These are phyloP conservation scores for Penicillium antarcticum DNA, from an alignment of 495 filamentous ascomycete genomes.

Conservation along the genomic window DNA sequence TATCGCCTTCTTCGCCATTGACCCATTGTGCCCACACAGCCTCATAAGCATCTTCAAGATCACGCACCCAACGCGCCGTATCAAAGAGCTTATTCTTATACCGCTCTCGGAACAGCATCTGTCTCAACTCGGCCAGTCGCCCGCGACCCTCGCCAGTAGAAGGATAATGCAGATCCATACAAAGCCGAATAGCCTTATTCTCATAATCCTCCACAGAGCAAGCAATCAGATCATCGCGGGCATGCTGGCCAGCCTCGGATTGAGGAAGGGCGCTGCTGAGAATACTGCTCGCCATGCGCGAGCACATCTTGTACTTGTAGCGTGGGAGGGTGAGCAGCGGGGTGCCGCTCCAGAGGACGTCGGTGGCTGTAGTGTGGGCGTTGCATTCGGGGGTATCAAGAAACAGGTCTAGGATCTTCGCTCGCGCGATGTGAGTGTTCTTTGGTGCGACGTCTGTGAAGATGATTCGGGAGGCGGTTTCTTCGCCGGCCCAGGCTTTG, in stretches of 20 bases:
- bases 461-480: slow-evolving; percentile 85
- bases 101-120: slow-evolving; percentile 74
- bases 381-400: slow-evolving; percentile 98
- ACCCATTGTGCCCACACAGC: slow-evolving; percentile 89
- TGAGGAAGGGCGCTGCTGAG: slow-evolving; percentile 83
- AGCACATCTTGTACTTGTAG: slow-evolving; percentile 98
- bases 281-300: slow-evolving; percentile 94
- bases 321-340: slow-evolving; percentile 92
- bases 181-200: slow-evolving; percentile 70
- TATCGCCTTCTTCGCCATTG: slow-evolving; percentile 82
- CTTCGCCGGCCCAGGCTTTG: slow-evolving; percentile 75
- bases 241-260: slow-evolving; percentile 58
- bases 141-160: slow-evolving; percentile 57
- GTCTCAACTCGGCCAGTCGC: slow-evolving; percentile 69
- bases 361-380: slow-evolving; percentile 95
- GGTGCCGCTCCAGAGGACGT: slow-evolving; percentile 94
- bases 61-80: slow-evolving; percentile 86
- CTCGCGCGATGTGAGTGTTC: slow-evolving; percentile 87
- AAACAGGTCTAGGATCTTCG: slow-evolving; percentile 89
- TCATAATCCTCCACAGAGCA: slow-evolving; percentile 78
- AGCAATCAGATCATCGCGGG: slow-evolving; percentile 74
- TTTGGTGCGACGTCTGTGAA: slow-evolving; percentile 98
- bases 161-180: slow-evolving; percentile 61
- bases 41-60: slow-evolving; percentile 86
- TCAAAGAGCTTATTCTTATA: slow-evolving; percentile 87